Evolutionary conservation across 1,284 basidiomycete species (phyloP), one percentile per base, ranked within the genome.

Genomic region (Sutorius eximius): DNA sequence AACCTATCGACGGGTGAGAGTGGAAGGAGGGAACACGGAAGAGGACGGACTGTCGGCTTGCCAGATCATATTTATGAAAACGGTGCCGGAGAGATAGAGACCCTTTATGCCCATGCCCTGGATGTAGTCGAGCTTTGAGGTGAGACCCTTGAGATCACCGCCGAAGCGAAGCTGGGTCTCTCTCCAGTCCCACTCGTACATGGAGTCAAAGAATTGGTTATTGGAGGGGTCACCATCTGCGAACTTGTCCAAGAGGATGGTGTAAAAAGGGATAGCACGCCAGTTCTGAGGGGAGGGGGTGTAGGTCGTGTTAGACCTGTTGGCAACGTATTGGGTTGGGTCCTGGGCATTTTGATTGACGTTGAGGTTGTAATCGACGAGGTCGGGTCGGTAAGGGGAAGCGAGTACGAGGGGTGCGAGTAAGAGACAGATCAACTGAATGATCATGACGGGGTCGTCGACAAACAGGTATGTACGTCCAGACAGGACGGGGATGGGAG

Each of bases 31-130:
- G 54, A 40, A 33, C 42, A n/a, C 4, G 12, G 8, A 11, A 11
- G 48, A 40, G 44, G 55, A 81, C 89, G 68, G 59, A 92, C 91
- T 93, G 81, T 96, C 93, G 16, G 93, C 89, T 71, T 94, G 89
- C 93, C 93, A 96, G 18, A 93, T 76, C 93, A 95, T 94, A 79
- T 96, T 95, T 60, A 95, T 59, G 72, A 93, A 96, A 47, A 87
- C 85, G 0, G 93, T 96, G 52, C 93, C 93, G 29, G 93, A 92
- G 66, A 95, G 88, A 74, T 92, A 95, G 65, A 96, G 85, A 49
- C 85, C 80, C 61, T 79, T 78, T 64, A 93, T 77, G 59, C 93
- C 93, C 90, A 95, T 94, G 58, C 89, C 89, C 56, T 91, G 79
- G 16, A 96, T 77, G 70, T 96, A 96, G 74, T 95, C 93, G 59